These are phyloP conservation scores for Neocucurbitaria cava DNA, from an alignment of 2,329 filamentous ascomycete genomes.

Conservation along the genomic window DNA sequence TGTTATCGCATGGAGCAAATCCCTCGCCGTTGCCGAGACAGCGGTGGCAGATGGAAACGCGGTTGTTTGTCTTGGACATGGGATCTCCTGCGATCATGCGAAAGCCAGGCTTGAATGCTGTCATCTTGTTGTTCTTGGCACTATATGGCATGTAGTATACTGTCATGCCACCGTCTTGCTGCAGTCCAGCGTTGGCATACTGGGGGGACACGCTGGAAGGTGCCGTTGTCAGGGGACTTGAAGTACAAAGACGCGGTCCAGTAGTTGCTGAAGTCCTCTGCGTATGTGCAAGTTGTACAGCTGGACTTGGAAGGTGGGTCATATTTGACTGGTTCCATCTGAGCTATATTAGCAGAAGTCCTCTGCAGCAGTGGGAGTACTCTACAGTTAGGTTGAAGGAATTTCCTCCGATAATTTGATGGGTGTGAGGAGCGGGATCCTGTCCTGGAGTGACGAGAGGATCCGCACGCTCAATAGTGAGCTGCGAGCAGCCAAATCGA, in stretches of 20 bases:
- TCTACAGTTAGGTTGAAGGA: slow-evolving; percentile 42
- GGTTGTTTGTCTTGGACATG: slow-evolving; percentile 29
- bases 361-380: not conserved
- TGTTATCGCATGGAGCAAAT: slow-evolving; percentile 32
- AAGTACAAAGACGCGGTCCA: slow-evolving; percentile 44
- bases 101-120: slow-evolving; percentile 73
- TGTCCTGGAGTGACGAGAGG: slow-evolving; percentile 41
- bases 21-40: slow-evolving; percentile 27
- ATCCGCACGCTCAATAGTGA: slow-evolving; percentile 62
- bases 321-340: slow-evolving; percentile 37
- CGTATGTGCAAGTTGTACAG: slow-evolving; percentile 42
- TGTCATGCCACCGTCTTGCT: slow-evolving; percentile 41
- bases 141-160: slow-evolving; percentile 81
- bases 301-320: slow-evolving; percentile 34
- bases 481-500: slow-evolving; percentile 43
- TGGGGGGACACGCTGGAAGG: slow-evolving; percentile 43
- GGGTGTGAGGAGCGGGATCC: slow-evolving; percentile 36
- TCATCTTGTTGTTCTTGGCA: slow-evolving; percentile 62
- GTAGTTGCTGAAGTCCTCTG: slow-evolving; percentile 41
- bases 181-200: slow-evolving; percentile 37
- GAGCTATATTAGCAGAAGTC: slow-evolving; percentile 15
- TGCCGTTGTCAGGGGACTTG: slow-evolving; percentile 40
- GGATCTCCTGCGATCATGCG: slow-evolving; percentile 74
- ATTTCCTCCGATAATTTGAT: slow-evolving; percentile 44
- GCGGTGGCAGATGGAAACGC: slow-evolving; percentile 23